Evolutionary conservation across 352 stramenopile genomes (phyloP).

Genomic region (Phytophthora idaei): DNA sequence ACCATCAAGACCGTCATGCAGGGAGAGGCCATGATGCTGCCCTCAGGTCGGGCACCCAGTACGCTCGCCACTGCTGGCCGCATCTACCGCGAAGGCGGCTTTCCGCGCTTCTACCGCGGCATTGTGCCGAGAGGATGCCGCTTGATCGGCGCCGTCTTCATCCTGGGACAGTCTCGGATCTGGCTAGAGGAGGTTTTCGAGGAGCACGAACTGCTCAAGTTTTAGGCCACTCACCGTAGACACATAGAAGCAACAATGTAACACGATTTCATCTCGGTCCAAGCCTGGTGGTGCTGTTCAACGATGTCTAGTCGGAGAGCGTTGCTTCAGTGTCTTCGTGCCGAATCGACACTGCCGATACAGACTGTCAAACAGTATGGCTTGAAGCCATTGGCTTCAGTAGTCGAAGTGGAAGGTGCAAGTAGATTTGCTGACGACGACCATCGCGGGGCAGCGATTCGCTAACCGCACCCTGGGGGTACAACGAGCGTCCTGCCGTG

Average conservation of each 20-base stretch:
- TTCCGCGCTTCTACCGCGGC: conserved; percentile 70
- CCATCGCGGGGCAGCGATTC: conserved; percentile 16
- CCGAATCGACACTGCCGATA: too few relatives aligned
- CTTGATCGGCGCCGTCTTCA: conserved; percentile 85
- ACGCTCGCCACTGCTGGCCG: conserved; percentile 47
- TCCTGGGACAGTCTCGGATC: conserved; percentile 76
- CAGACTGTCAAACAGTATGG: too few relatives aligned
- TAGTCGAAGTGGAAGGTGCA: conserved; percentile 12
- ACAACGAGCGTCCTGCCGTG: neutral
- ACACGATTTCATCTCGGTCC: conserved; percentile 6
- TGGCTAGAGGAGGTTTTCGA: conserved; percentile 76
- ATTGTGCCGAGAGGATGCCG: conserved; percentile 76
- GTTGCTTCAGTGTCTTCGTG: too few relatives aligned
- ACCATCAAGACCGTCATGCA: conserved; percentile 90
- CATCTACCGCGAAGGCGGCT: conserved; percentile 59
- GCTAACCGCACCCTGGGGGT: neutral
- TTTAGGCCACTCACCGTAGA: conserved; percentile 20
- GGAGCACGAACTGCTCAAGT: conserved; percentile 59
- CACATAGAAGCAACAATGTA: conserved; percentile 17
- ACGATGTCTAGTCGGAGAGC: neutral
- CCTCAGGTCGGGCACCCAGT: conserved; percentile 41
- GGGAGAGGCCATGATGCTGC: conserved; percentile 64
- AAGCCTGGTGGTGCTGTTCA: neutral
- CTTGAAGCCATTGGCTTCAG: neutral
- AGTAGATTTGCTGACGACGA: conserved; percentile 13